Conservation (phyloP, 371 early-diverging fungal genomes). For the Entomophthora muscae region DNA sequence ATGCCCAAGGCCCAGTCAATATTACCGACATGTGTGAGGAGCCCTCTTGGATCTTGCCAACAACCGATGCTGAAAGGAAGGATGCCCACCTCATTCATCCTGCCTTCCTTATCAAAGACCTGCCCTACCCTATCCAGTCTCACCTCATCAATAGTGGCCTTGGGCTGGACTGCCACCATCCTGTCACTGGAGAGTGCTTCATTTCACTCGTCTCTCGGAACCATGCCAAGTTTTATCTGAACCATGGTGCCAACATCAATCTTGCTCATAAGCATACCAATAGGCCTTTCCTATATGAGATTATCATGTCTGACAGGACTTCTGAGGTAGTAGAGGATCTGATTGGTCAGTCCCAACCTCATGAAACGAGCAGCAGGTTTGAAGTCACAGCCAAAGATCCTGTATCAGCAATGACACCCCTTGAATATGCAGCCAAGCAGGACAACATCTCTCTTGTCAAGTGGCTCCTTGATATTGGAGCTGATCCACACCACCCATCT, state of each 20-base stretch:
- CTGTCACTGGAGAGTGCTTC: background rate
- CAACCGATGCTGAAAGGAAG: background rate
- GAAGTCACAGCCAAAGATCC: conserved; percentile 19
- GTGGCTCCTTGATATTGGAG: conserved; percentile 20
- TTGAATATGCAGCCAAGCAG: conserved; percentile 26
- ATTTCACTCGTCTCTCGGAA: too few species aligned
- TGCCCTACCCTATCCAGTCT: background rate
- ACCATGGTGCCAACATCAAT: background rate
- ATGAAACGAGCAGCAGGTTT: conserved; percentile 9
- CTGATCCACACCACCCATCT: conserved; percentile 17
- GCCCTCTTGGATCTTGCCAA: background rate
- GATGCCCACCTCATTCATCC: conserved; percentile 15
- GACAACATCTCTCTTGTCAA: conserved; percentile 16
- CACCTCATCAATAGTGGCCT: background rate
- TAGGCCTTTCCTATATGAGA: background rate
- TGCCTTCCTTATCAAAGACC: conserved; percentile 11
- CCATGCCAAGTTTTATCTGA: background rate
- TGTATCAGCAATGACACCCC: conserved; percentile 23
- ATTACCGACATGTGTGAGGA: background rate
- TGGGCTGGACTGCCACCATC: background rate
- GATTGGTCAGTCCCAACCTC: background rate
- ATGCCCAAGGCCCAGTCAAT: conserved; percentile 2
- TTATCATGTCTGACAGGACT: too few species aligned
- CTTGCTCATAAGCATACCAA: background rate
- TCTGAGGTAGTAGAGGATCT: too few species aligned